Evolutionary conservation across 495 filamentous ascomycete genomes (phyloP).

Genomic region (Delitschia confertaspora): DNA sequence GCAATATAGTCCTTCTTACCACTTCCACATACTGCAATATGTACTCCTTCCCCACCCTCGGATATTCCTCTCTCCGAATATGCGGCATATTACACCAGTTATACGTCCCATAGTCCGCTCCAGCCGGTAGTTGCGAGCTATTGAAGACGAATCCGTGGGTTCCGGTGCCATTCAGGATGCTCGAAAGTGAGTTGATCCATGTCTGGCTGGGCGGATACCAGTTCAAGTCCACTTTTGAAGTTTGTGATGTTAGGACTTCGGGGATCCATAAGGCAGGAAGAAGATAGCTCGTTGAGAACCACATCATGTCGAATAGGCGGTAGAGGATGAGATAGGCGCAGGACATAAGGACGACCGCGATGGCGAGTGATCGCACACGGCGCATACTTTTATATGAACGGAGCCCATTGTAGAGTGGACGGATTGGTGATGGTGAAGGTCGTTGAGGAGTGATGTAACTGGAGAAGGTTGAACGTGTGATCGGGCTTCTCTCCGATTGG

Average conservation of each 20-base stretch:
- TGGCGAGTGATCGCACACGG: conserved; percentile 1
- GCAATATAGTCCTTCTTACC: conserved; percentile 31
- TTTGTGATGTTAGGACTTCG: background rate
- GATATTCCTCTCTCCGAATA: conserved; percentile 50
- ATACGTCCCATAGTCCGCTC: conserved; percentile 46
- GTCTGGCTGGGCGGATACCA: conserved; percentile 53
- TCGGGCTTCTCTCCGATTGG: too few species aligned
- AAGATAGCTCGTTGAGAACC: conserved; percentile 4
- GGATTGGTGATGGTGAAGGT: background rate
- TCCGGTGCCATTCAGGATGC: conserved; percentile 43
- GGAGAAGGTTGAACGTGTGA: too few species aligned
- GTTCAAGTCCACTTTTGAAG: conserved; percentile 33
- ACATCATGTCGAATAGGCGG: conserved; percentile 4
- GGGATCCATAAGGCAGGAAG: conserved; percentile 13
- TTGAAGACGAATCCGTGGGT: conserved; percentile 59
- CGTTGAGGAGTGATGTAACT: conserved; percentile 4
- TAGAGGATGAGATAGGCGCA: conserved; percentile 4
- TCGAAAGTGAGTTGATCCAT: conserved; percentile 47
- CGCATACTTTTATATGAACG: conserved; percentile 12
- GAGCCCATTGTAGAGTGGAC: conserved; percentile 5
- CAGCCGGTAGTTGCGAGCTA: conserved; percentile 42
- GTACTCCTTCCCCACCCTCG: conserved; percentile 40
- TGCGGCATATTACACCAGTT: conserved; percentile 76
- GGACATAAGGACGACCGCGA: conserved; percentile 1
- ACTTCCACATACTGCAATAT: conserved; percentile 59